Percentiles rank a stretch among this genome's conserved stretches.
Conservation (phyloP, 1,139 yeast genomes). For the Taiozyma sp. region DNA sequence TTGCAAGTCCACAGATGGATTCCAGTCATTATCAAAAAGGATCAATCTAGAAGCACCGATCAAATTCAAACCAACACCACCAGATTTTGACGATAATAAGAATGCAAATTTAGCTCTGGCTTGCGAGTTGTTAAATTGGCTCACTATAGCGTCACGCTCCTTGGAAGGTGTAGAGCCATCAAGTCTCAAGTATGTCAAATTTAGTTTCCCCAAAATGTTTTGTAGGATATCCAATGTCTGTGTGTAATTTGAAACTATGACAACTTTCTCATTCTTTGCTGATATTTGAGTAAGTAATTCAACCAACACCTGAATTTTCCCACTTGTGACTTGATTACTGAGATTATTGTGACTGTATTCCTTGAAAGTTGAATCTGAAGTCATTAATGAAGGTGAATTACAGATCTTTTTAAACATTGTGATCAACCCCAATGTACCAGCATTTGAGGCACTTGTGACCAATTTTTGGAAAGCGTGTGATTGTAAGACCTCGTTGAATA, state of each 20-base stretch:
- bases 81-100: constrained; percentile 83
- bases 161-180: constrained; percentile 83
- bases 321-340: constrained; percentile 34
- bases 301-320: constrained; percentile 53
- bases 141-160: constrained; percentile 61
- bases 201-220: constrained; percentile 43
- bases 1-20: constrained; percentile 88
- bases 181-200: constrained; percentile 53
- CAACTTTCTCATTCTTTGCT: constrained; percentile 63
- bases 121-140: constrained; percentile 55
- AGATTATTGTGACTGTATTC: constrained; percentile 8
- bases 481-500: constrained; percentile 49
- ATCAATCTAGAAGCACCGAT: constrained; percentile 87
- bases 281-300: constrained; percentile 48
- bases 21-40: constrained; percentile 90
- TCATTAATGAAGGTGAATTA: constrained; percentile 68
- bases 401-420: constrained; percentile 77
- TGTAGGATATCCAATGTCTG: constrained; percentile 81
- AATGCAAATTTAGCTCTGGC: constrained; percentile 53
- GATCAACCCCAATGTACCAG: constrained; percentile 51
- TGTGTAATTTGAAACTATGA: constrained; percentile 84
- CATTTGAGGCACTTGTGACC: constrained; percentile 21
- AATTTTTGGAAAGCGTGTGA: constrained; percentile 35
- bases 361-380: constrained; percentile 31
- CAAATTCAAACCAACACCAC: constrained; percentile 90